Evolutionary conservation across 73 alveolate genomes (phyloP).

Genomic region (Paraurostyla sp.): DNA sequence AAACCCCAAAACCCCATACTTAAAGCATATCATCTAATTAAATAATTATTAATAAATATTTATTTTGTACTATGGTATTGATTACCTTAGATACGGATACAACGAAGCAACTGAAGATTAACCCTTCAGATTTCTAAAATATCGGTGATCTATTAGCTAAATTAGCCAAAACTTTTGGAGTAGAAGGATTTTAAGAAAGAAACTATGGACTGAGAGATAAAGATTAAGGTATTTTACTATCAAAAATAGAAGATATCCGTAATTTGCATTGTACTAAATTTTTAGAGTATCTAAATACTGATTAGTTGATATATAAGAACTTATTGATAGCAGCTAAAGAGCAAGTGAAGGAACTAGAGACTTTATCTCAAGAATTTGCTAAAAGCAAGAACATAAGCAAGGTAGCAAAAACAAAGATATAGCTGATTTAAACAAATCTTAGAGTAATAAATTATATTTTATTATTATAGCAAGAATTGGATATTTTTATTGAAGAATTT

Average conservation of each 20-base stretch:
- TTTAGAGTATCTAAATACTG: neutral
- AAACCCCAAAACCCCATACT: neutral
- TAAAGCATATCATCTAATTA: too few species aligned
- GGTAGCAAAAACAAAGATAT: neutral
- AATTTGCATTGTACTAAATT: neutral
- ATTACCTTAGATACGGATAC: neutral
- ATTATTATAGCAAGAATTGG: conserved; percentile 40
- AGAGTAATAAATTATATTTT: neutral
- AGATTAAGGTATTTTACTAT: neutral
- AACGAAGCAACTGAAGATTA: neutral
- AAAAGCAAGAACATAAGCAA: neutral
- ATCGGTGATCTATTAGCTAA: neutral
- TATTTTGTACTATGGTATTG: too few species aligned
- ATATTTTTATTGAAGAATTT: conserved; percentile 65
- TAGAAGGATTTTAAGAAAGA: neutral
- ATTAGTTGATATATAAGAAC: neutral
- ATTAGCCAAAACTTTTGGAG: neutral
- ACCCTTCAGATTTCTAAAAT: neutral
- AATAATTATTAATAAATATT: too few species aligned
- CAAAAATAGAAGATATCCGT: conserved; percentile 12
- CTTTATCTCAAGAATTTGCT: neutral
- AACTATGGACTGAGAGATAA: conserved; percentile 31
- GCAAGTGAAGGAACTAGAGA: conserved; percentile 11
- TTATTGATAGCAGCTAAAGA: neutral
- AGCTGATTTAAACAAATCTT: neutral